Percentiles rank a stretch among this genome's conserved stretches.
Evolutionary conservation across 306 rosid species (phyloP).

Genomic region (Dalbergia cultrata): DNA sequence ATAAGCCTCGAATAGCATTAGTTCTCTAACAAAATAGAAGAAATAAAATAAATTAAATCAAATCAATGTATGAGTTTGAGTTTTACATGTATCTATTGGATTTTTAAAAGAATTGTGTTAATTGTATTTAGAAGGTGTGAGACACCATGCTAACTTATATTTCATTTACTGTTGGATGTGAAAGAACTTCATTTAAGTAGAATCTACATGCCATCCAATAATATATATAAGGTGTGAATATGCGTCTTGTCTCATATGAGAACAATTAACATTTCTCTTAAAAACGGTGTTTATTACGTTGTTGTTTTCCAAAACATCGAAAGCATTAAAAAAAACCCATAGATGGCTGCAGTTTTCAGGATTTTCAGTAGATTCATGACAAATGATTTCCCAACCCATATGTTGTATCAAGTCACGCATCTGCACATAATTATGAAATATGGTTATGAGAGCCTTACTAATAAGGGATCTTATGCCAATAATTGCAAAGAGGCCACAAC

Average conservation of each 20-base stretch:
- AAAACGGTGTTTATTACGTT: slow-evolving; percentile 12
- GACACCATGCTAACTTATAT: too few relatives aligned
- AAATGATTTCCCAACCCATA: slow-evolving; percentile 41
- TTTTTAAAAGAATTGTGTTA: neutral
- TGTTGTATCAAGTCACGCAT: slow-evolving; percentile 53
- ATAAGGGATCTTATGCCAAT: slow-evolving; percentile 26
- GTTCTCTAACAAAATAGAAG: neutral
- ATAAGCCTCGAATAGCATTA: neutral
- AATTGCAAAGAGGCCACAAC: slow-evolving; percentile 10
- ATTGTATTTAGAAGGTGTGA: too few relatives aligned
- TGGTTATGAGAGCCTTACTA: slow-evolving; percentile 36
- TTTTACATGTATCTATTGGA: too few relatives aligned
- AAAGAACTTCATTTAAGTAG: too few relatives aligned
- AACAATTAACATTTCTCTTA: too few relatives aligned
- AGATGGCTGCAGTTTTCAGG: slow-evolving; percentile 18
- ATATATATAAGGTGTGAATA: too few relatives aligned
- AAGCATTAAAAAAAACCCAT: neutral
- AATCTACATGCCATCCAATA: too few relatives aligned
- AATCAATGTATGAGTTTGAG: neutral
- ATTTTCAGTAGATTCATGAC: neutral
- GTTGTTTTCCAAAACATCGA: slow-evolving; percentile 10
- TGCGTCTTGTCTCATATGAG: too few relatives aligned
- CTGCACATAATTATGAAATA: neutral
- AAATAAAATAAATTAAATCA: neutral
- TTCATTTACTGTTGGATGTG: too few relatives aligned